phyloP scores from a whole-genome alignment of 2,329 filamentous ascomycete species.

The Lachnellula occidentalis region DNA sequence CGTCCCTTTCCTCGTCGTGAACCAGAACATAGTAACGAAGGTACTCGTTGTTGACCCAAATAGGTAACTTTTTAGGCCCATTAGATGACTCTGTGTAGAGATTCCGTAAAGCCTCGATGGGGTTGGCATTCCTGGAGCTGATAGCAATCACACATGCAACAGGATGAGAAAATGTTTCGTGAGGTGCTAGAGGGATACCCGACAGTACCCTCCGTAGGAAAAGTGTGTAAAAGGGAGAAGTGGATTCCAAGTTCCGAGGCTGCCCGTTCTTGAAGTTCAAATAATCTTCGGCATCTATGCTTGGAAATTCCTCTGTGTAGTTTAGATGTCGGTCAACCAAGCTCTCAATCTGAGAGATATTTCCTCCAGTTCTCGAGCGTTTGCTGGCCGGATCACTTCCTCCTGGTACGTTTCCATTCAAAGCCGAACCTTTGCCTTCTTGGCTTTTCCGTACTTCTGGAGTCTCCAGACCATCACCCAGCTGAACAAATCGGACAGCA shows the following conservation, averaged over 20 bases:
- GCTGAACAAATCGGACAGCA: constrained; percentile 74
- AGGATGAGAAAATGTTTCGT: constrained; percentile 92
- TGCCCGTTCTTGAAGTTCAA: constrained; percentile 34
- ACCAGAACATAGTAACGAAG: constrained; percentile 93
- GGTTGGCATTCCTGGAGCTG: constrained; percentile 76
- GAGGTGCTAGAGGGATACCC: constrained; percentile 68
- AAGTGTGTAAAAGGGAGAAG: constrained; percentile 77
- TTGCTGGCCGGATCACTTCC: constrained; percentile 12
- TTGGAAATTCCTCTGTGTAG: constrained; percentile 56
- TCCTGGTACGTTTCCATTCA: constrained; percentile 19
- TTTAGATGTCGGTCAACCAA: constrained; percentile 74
- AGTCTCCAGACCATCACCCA: constrained; percentile 54
- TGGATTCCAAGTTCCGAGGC: constrained; percentile 32
- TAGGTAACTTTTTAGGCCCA: constrained; percentile 66
- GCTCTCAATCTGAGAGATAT: constrained; percentile 68
- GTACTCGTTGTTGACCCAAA: constrained; percentile 88
- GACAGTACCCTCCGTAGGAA: constrained; percentile 82
- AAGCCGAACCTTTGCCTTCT: constrained; percentile 19
- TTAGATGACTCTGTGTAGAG: constrained; percentile 82
- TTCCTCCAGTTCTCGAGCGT: constrained; percentile 35
- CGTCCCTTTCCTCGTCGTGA: constrained; percentile 92
- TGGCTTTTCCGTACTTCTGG: constrained; percentile 36
- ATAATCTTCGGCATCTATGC: constrained; percentile 26
- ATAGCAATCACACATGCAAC: constrained; percentile 94
- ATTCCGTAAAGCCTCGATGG: constrained; percentile 79